These are phyloP conservation scores for Stephania cephalantha DNA, from an alignment of 164 flowering plant species.

Conservation along the genomic window DNA sequence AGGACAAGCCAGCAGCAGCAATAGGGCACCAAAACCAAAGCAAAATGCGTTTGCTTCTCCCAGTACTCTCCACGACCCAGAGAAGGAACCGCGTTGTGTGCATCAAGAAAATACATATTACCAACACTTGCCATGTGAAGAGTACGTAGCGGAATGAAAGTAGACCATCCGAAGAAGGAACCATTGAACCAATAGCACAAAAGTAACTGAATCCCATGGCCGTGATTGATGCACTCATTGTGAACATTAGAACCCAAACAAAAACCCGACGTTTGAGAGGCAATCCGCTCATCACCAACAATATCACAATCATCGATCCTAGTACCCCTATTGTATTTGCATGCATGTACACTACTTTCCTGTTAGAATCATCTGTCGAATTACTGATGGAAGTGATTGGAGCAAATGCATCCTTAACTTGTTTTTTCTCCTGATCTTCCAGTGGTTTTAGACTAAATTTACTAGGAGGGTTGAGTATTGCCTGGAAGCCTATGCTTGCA, in stretches of 20 bases:
- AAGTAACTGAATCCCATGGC: not conserved
- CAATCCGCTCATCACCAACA: not conserved
- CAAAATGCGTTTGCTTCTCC: not conserved
- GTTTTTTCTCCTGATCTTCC: not conserved
- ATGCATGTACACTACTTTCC: not conserved
- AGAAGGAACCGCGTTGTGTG: not conserved
- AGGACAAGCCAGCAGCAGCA: not conserved
- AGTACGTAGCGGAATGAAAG: too few relatives aligned
- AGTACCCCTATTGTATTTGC: not conserved
- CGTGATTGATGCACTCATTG: not conserved
- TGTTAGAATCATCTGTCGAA: not conserved
- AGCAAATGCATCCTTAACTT: not conserved
- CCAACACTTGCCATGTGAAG: too few relatives aligned
- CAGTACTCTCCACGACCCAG: not conserved
- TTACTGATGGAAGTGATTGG: not conserved
- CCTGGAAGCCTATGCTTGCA: slow-evolving; percentile 24
- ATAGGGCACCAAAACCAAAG: not conserved
- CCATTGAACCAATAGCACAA: not conserved
- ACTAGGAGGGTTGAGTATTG: slow-evolving; percentile 17
- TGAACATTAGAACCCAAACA: not conserved
- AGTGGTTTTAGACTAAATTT: too few relatives aligned
- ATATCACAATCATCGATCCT: not conserved
- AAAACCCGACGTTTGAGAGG: not conserved
- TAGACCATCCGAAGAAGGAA: not conserved
- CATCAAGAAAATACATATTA: not conserved